Percentiles rank a stretch among this genome's conserved stretches.
These are phyloP conservation scores for Colletotrichum magnum DNA, from an alignment of 2,329 filamentous ascomycete species.

Conservation along the genomic window DNA sequence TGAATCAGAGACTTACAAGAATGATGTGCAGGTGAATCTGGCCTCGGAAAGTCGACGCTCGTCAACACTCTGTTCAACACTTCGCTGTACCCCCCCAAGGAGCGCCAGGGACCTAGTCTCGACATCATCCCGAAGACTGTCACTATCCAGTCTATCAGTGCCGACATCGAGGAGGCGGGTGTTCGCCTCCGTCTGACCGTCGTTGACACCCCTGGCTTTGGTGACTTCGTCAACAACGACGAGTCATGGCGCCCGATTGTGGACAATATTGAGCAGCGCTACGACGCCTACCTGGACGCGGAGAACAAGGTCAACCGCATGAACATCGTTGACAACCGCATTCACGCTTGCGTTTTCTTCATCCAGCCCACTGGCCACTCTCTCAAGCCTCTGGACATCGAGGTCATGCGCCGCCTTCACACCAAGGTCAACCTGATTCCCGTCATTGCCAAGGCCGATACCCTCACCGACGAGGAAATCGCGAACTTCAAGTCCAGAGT, in stretches of 20 bases:
- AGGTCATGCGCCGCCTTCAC: slow-evolving; percentile 99
- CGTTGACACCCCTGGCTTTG: slow-evolving; percentile 97
- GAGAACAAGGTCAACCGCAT: slow-evolving; percentile 99
- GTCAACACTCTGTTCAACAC: slow-evolving; percentile 99
- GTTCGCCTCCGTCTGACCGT: slow-evolving; percentile 96
- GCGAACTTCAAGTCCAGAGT: slow-evolving; percentile 95
- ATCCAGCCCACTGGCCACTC: slow-evolving; percentile 99
- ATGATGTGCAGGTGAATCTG: slow-evolving; percentile 85
- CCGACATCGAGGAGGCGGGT: slow-evolving; percentile 98
- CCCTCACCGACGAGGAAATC: slow-evolving; percentile 97
- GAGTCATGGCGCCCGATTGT: slow-evolving; percentile 99
- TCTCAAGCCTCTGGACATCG: slow-evolving; percentile 97
- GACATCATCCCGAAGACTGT: slow-evolving; percentile 99
- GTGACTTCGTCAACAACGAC: slow-evolving; percentile 99
- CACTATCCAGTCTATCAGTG: slow-evolving; percentile 93
- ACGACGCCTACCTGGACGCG: slow-evolving; percentile 97
- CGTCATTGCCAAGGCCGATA: slow-evolving; percentile 98
- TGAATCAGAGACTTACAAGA: slow-evolving; percentile 30
- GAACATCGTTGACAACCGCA: slow-evolving; percentile 99
- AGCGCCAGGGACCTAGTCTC: slow-evolving; percentile 96
- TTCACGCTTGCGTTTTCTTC: slow-evolving; percentile 99
- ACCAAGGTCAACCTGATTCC: slow-evolving; percentile 99
- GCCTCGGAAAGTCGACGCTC: slow-evolving; percentile 97
- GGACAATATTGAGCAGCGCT: slow-evolving; percentile 99
- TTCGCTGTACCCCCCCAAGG: slow-evolving; percentile 97